Evolutionary conservation across 257 asterid species (phyloP).

Genomic region (Agastache rugosa): DNA sequence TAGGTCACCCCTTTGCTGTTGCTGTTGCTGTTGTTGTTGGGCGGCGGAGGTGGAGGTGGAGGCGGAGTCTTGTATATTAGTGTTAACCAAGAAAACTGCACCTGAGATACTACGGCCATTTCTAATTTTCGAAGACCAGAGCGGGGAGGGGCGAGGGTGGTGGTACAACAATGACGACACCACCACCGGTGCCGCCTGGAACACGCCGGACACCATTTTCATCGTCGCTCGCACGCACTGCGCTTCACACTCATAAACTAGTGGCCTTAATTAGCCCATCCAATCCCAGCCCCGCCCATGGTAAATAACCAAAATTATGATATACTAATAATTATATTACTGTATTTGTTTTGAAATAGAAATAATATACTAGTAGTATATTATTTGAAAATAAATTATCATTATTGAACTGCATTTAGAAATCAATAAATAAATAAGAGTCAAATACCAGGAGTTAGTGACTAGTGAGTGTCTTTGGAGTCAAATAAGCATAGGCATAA

Average conservation of each 20-base stretch:
- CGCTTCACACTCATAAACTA: not conserved
- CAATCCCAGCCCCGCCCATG: not conserved
- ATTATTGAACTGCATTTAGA: no score
- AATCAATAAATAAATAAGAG: not conserved
- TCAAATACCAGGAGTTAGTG: not conserved
- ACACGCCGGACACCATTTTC: conserved; percentile 41
- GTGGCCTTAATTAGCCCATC: conserved; percentile 12
- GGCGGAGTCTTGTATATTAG: conserved; percentile 45
- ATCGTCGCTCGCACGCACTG: not conserved
- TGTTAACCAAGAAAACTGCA: conserved; percentile 44
- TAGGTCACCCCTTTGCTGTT: conserved; percentile 43
- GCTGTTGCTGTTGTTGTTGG: not conserved
- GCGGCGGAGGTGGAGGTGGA: conserved; percentile 35
- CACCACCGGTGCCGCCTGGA: conserved; percentile 39
- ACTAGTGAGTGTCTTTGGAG: not conserved
- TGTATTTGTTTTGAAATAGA: no score
- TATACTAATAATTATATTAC: no score
- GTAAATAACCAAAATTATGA: not conserved
- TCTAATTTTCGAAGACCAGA: conserved; percentile 15
- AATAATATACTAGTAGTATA: no score
- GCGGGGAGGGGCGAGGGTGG: conserved; percentile 30
- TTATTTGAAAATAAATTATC: no score
- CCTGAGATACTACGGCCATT: conserved; percentile 36
- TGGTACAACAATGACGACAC: conserved; percentile 25
- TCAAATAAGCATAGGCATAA: not conserved